phyloP scores from a whole-genome alignment of 305 asterid genomes.

The Fraxinus albicans region DNA sequence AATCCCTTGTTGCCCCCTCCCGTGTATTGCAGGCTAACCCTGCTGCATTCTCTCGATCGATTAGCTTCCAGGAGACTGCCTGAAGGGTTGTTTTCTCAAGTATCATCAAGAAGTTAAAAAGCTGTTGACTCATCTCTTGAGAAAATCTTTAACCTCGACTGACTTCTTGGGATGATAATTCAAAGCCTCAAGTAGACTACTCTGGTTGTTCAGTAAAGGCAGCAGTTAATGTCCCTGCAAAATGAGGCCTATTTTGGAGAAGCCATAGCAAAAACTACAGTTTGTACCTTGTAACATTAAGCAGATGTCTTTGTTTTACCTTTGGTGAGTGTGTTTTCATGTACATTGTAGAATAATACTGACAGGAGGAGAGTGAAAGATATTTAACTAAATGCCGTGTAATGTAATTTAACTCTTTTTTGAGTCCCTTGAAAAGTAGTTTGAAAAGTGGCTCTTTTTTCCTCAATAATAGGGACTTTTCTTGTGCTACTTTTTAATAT shows the following conservation, averaged over 20 bases:
- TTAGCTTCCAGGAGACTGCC: conserved; percentile 61
- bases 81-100: conserved; percentile 19
- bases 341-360: conserved; percentile 40
- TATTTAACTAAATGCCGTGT: conserved; percentile 17
- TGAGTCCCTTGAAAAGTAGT: conserved; percentile 6
- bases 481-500: conserved; percentile 3
- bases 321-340: conserved; percentile 33
- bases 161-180: not conserved
- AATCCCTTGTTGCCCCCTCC: conserved; percentile 24
- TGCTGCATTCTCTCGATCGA: conserved; percentile 75
- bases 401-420: conserved; percentile 20
- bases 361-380: conserved; percentile 25
- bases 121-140: not conserved
- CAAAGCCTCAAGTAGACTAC: not conserved
- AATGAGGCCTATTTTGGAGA: conserved; percentile 15
- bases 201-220: not conserved
- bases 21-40: conserved; percentile 65
- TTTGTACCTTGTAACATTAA: conserved; percentile 28
- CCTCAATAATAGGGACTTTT: conserved; percentile 7
- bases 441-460: conserved; percentile 14
- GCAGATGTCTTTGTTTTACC: conserved; percentile 26
- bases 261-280: conserved; percentile 4
- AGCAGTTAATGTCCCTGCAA: not conserved
- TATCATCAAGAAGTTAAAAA: not conserved
- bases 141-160: not conserved